Percentiles rank a stretch among this genome's conserved stretches.
Conservation (phyloP, 2,329 filamentous ascomycete genomes). For the Lasiodiplodia theobromae region DNA sequence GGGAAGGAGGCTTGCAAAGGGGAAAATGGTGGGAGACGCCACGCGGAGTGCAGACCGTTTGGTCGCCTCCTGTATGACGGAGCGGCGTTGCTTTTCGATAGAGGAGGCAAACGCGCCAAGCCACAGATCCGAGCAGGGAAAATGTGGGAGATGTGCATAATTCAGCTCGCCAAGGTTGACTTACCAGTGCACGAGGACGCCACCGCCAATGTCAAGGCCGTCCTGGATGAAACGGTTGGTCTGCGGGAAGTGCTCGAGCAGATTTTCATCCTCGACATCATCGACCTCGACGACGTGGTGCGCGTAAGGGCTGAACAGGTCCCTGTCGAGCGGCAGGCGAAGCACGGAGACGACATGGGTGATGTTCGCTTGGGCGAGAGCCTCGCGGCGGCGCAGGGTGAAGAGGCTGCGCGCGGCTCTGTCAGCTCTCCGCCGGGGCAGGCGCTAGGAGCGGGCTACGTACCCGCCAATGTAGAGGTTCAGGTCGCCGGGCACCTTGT, state of each 20-base stretch:
- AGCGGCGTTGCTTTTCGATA: conserved; percentile 4
- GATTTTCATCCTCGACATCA: conserved; percentile 87
- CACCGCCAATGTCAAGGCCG: conserved; percentile 68
- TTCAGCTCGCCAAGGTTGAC: conserved; percentile 42
- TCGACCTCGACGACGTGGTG: conserved; percentile 86
- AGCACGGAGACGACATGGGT: conserved; percentile 91
- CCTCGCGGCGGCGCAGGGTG: conserved; percentile 74
- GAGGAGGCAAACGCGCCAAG: conserved; percentile 29
- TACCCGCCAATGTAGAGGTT: conserved; percentile 84
- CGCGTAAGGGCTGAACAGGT: conserved; percentile 67
- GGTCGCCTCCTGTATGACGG: conserved; percentile 5
- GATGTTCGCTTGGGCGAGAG: conserved; percentile 75
- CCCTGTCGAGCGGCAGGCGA: conserved; percentile 64
- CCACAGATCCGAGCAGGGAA: conserved; percentile 27
- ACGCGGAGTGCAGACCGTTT: conserved; percentile 20
- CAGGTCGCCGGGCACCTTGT: conserved; percentile 71
- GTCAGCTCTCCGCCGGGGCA: conserved; percentile 40
- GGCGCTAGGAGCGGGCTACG: conserved; percentile 39
- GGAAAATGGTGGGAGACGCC: conserved; percentile 6
- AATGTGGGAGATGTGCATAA: conserved; percentile 25
- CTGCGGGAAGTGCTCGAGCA: conserved; percentile 79
- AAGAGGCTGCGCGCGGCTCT: conserved; percentile 68
- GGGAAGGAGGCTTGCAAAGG: neutral
- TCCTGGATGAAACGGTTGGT: conserved; percentile 85
- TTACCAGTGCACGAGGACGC: conserved; percentile 75